Evolutionary conservation across 495 filamentous ascomycete genomes (phyloP), one percentile per base, ranked within the genome.

Genomic region (Aspergillus wentii): DNA sequence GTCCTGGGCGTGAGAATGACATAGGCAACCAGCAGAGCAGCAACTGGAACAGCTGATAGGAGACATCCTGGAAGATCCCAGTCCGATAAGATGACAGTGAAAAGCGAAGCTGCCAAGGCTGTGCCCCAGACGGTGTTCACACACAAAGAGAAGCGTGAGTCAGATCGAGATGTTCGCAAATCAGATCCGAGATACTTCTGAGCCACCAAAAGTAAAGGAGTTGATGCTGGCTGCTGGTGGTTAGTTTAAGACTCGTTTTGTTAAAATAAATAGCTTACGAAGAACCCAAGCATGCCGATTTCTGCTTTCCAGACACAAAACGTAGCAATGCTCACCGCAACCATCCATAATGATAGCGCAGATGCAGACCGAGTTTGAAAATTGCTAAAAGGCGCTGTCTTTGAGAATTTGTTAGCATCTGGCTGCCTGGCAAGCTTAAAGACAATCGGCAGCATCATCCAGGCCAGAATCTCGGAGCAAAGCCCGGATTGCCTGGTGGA

Each of bases 401-500:
- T 22, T 11, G 22, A 25, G 22, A 25, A 25, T 11, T 5, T 25
- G 22, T 25, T 25, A 11, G 6, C 11, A 25, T 26, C 20, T 14
- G 17, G 15, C 17, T 14, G 38, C 5, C 30, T 17, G 3, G 18
- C 30, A 17, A 19, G 11, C 13, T 3, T 17, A 10, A 40, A 40
- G 4, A 33, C 9, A 15, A 31, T 7, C 5, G 38, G 38, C 3
- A 40, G 20, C 3, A 40, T 16, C 3, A 33, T 17, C 38, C 38
- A 40, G n/a, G 19, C 18, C n/a, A 40, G 13, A 4, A 27, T 15
- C 30, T 40, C 38, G 11, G 38, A 40, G 14, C 29, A 33, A 3
- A 32, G 4, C 20, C 33, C 38, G 9, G 38, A 17, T 13, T 33
- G 29, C 20, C 29, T 8, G 2, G 29, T 26, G 22, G 13, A 33